Conservation (phyloP, 768 basidiomycete genomes). For the Kwoniella sp. region DNA sequence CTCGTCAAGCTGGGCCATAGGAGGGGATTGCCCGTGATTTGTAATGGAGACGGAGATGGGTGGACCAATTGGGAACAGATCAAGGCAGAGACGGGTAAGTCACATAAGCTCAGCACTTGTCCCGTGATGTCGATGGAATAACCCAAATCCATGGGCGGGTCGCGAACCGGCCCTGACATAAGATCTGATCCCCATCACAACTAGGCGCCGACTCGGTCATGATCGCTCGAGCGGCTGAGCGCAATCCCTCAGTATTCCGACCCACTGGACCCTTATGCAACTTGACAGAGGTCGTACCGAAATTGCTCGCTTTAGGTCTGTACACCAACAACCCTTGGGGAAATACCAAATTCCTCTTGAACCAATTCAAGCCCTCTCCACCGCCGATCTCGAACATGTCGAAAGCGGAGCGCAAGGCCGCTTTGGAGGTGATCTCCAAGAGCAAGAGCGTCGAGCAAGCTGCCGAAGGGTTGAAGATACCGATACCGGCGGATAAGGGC, state of each 20-base stretch:
- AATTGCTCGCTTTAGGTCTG: slow-evolving; percentile 57
- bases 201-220: slow-evolving; percentile 85
- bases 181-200: background rate
- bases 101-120: too few species aligned
- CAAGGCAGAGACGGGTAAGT: slow-evolving; percentile 72
- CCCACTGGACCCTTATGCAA: slow-evolving; percentile 63
- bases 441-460: slow-evolving; percentile 61
- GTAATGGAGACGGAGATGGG: slow-evolving; percentile 88
- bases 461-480: slow-evolving; percentile 28
- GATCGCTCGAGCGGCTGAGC: slow-evolving; percentile 93
- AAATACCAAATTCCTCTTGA: slow-evolving; percentile 83
- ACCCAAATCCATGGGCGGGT: too few species aligned
- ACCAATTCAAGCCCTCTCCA: slow-evolving; percentile 75
- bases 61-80: slow-evolving; percentile 78
- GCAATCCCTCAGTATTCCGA: slow-evolving; percentile 87
- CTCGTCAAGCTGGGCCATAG: slow-evolving; percentile 85
- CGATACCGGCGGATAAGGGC: slow-evolving; percentile 17
- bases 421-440: slow-evolving; percentile 63
- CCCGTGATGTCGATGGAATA: too few species aligned
- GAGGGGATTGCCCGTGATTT: slow-evolving; percentile 79
- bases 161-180: background rate
- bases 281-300: slow-evolving; percentile 77
- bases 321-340: slow-evolving; percentile 79
- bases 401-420: slow-evolving; percentile 65
- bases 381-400: slow-evolving; percentile 59